Conservation (phyloP, 495 filamentous ascomycete species). For the Tuber calosporum region DNA sequence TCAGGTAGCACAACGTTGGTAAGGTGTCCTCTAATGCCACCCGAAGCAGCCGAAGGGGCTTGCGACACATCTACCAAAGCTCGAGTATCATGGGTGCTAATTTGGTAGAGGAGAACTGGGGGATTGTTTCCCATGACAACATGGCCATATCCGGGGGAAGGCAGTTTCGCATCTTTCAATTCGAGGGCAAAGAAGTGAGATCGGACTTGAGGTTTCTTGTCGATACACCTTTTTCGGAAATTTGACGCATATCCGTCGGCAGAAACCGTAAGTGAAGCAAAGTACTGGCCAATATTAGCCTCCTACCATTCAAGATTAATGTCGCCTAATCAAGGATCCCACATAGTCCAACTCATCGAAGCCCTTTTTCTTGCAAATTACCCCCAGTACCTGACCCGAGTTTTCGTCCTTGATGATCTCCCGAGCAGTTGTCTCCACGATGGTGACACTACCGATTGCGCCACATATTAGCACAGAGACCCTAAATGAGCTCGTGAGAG, state of each 20-base stretch:
- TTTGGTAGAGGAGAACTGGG: constrained; percentile 92
- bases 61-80: constrained; percentile 83
- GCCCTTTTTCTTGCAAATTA: constrained; percentile 36
- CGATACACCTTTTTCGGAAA: constrained; percentile 75
- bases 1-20: constrained; percentile 64
- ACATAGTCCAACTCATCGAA: constrained; percentile 38
- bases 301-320: background rate
- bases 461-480: constrained; percentile 21
- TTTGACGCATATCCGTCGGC: constrained; percentile 91
- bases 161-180: constrained; percentile 75
- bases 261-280: constrained; percentile 76
- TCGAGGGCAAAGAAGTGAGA: constrained; percentile 90
- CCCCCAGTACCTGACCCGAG: constrained; percentile 44
- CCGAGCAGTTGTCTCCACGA: constrained; percentile 49
- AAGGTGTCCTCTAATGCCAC: constrained; percentile 78
- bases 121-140: constrained; percentile 73
- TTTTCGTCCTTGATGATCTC: constrained; percentile 46
- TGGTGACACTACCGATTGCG: constrained; percentile 44
- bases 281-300: constrained; percentile 53
- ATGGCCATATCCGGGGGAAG: constrained; percentile 67
- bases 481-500: constrained; percentile 16
- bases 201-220: constrained; percentile 59
- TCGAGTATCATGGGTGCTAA: constrained; percentile 88
- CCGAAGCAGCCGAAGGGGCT: constrained; percentile 63
- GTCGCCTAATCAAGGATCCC: constrained; percentile 5